Percentiles rank a stretch among this genome's conserved stretches.
Conservation (phyloP, 2,329 filamentous ascomycete genomes). For the Clarireedia paspali region DNA sequence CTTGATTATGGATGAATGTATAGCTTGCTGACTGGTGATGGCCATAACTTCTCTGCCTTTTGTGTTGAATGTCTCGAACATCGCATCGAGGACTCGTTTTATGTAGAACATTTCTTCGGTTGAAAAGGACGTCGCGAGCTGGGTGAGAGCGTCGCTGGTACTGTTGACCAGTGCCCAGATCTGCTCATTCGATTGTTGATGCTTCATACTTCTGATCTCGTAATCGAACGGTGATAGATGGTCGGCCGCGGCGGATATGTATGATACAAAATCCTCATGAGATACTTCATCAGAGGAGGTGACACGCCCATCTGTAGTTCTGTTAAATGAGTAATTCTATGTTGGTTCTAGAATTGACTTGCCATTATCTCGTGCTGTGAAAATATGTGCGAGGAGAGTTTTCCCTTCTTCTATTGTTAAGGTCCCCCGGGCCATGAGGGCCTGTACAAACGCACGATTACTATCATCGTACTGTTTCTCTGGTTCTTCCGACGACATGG, state of each 20-base stretch:
- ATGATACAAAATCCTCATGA: slow-evolving; percentile 57
- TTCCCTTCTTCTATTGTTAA: slow-evolving; percentile 70
- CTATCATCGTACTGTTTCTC: slow-evolving; percentile 38
- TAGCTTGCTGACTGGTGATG: slow-evolving; percentile 68
- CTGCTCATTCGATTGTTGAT: slow-evolving; percentile 60
- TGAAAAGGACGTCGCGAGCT: slow-evolving; percentile 73
- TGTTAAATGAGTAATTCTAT: neutral
- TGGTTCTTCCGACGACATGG: neutral
- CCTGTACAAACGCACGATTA: slow-evolving; percentile 86
- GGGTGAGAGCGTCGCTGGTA: slow-evolving; percentile 74
- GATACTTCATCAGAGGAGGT: slow-evolving; percentile 57
- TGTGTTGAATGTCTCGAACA: slow-evolving; percentile 87
- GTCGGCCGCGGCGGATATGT: slow-evolving; percentile 62
- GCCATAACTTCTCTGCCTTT: slow-evolving; percentile 75
- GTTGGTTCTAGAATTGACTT: neutral
- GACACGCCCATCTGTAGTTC: slow-evolving; percentile 33
- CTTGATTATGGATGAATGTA: slow-evolving; percentile 59
- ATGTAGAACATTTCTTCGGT: slow-evolving; percentile 86
- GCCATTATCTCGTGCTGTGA: slow-evolving; percentile 39
- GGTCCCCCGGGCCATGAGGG: slow-evolving; percentile 69
- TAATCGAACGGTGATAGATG: slow-evolving; percentile 75
- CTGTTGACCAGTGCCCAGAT: slow-evolving; percentile 84
- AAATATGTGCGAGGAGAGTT: slow-evolving; percentile 68
- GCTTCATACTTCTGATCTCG: slow-evolving; percentile 68
- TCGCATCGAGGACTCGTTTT: slow-evolving; percentile 77